Percentiles rank a stretch among this genome's conserved stretches.
Evolutionary conservation across 2,329 filamentous ascomycete genomes (phyloP).

Genomic region (Exophiala alcalophila): DNA sequence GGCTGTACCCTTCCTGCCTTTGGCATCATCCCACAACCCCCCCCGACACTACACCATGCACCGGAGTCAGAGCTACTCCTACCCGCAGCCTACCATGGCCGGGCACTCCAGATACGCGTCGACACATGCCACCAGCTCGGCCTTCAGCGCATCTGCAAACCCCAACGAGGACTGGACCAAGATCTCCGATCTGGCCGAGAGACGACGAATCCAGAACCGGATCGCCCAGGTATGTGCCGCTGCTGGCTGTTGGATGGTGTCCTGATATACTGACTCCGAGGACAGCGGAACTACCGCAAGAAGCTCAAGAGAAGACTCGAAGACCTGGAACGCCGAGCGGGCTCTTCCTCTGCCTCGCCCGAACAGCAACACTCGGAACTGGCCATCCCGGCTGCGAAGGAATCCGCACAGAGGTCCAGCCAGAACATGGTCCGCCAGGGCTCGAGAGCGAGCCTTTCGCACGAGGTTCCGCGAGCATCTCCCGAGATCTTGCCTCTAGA

Average conservation of each 20-base stretch:
- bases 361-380: constrained; percentile 57
- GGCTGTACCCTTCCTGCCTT: background rate
- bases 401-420: constrained; percentile 24
- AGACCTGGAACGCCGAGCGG: constrained; percentile 61
- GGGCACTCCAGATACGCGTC: constrained; percentile 29
- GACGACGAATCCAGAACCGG: constrained; percentile 90
- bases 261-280: constrained; percentile 28
- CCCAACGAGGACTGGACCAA: constrained; percentile 99
- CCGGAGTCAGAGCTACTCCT: constrained; percentile 29
- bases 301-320: constrained; percentile 66
- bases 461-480: constrained; percentile 24
- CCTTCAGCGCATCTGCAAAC: constrained; percentile 90
- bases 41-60: constrained; percentile 22
- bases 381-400: constrained; percentile 35
- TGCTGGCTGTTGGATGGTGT: background rate
- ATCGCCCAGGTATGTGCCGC: constrained; percentile 67
- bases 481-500: constrained; percentile 29
- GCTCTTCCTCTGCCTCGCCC: constrained; percentile 59
- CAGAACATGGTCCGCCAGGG: constrained; percentile 23
- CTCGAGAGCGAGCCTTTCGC: constrained; percentile 22
- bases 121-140: constrained; percentile 79
- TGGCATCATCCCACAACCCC: background rate
- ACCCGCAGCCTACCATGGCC: constrained; percentile 24
- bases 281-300: constrained; percentile 48
- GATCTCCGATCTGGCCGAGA: constrained; percentile 94